Base-by-base conservation (phyloP, 257 asterid species). In the Leonotis leonurus region DNA sequence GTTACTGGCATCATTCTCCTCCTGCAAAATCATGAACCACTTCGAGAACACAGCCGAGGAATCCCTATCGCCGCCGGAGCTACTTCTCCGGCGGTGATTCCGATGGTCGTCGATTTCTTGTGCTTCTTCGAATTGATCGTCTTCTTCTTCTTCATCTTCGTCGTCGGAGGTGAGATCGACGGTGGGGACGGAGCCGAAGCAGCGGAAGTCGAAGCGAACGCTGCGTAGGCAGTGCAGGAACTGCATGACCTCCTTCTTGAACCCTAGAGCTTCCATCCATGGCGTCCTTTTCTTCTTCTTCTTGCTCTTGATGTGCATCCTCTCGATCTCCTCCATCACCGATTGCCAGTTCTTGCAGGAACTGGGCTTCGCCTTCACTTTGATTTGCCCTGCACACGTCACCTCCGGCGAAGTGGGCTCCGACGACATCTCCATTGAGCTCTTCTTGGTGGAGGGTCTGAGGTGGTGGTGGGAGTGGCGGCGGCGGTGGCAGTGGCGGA, bases 251-350 rank as follows among this genome's bases (percentile, higher is more conserved):
- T 87, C 96, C 60, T 85, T 90, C 81, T 90, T 90, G 49, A 90
- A 74, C 5, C 95, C 88, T 0, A 90, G 20, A 5, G 94, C 76
- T 40, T 85, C 97, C 10, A 61, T 65, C 94, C 95, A 88, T 5
- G 79, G 8, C 13, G 77, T 26, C 61, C 69, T 62, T 56, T 74
- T 83, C 71, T 81, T 82, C 68, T 77, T 65, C 35, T 79, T 77
- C 49, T 69, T 69, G 21, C 60, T n/a, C n/a, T 33, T 68, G 16
- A 76, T 82, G 73, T 90, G 96, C 24, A 88, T 52, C 80, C 81
- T 71, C 62, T 90, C 98, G n/a, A 90, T 85, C 76, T 90, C 96
- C 16, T 88, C 96, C 95, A 90, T 90, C 5, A 90, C 96, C 0
- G 95, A 83, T 24, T 85, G 94, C 98, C 98, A 90, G 49, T 83